A percentile compares a stretch with the other conserved stretches of the same genome.
These are phyloP conservation scores for Cutaneotrichosporon cyanovorans DNA, from an alignment of 1,284 basidiomycete genomes.

Conservation along the genomic window DNA sequence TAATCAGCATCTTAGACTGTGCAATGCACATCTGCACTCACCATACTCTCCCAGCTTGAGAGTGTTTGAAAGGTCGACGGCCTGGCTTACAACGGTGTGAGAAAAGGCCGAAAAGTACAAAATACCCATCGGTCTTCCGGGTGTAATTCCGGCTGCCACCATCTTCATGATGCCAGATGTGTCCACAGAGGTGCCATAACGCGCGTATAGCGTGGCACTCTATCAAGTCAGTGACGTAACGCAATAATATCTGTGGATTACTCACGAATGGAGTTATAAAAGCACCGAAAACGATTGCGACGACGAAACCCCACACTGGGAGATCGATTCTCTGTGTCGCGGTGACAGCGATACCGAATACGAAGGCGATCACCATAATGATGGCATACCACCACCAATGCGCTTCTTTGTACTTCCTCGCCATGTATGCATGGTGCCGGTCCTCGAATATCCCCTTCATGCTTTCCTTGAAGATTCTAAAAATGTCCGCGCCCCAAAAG, in stretches of 20 bases:
- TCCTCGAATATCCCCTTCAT: too few species aligned
- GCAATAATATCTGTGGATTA: too few species aligned
- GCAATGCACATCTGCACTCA: too few species aligned
- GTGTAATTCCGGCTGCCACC: slow-evolving; percentile 18
- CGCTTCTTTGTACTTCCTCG: slow-evolving; percentile 32
- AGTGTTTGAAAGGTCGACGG: slow-evolving; percentile 15
- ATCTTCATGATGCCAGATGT: too few species aligned
- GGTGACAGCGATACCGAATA: slow-evolving; percentile 21
- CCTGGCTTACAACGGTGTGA: slow-evolving; percentile 17
- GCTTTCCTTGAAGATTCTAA: slow-evolving; percentile 51
- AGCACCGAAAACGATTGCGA: slow-evolving; percentile 18
- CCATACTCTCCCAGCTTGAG: slow-evolving; percentile 22
- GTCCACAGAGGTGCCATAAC: too few species aligned
- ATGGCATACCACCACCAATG: slow-evolving; percentile 32
- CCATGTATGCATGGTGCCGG: slow-evolving; percentile 50
- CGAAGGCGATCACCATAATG: slow-evolving; percentile 17
- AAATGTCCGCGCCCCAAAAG: slow-evolving; percentile 31
- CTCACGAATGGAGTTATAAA: slow-evolving; percentile 24
- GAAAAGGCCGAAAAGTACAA: slow-evolving; percentile 26
- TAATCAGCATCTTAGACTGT: too few species aligned
- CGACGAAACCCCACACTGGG: slow-evolving; percentile 19
- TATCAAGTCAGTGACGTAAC: too few species aligned
- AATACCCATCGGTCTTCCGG: slow-evolving; percentile 22
- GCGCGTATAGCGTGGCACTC: too few species aligned
- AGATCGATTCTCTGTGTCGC: slow-evolving; percentile 20